These are phyloP conservation scores for Cordyceps fumosorosea DNA, from an alignment of 2,329 filamentous ascomycete species.

Conservation along the genomic window DNA sequence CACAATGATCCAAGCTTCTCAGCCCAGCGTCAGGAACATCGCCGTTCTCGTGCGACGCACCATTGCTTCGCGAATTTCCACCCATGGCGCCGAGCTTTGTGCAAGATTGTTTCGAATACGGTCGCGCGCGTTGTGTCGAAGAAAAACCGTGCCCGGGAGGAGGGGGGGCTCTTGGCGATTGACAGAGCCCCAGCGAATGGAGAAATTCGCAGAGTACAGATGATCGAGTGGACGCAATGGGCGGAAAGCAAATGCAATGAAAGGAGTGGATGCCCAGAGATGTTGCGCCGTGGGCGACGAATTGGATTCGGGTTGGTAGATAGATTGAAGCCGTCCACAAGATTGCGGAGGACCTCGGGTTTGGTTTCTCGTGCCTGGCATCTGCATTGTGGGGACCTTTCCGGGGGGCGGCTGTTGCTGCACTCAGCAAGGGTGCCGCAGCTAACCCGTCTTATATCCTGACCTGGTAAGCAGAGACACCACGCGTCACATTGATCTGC, in stretches of 20 bases:
- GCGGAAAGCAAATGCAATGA: background rate
- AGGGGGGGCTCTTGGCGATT: background rate
- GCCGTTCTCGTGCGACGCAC: constrained; percentile 24
- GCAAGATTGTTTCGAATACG: background rate
- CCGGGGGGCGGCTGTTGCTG: background rate
- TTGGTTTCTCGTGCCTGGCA: background rate
- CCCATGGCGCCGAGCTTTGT: constrained; percentile 20
- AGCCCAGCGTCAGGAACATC: constrained; percentile 62
- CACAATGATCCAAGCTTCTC: constrained; percentile 73
- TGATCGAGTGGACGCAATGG: background rate
- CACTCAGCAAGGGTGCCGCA: background rate
- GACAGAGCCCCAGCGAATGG: background rate
- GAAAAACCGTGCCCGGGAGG: background rate
- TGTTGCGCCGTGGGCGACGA: background rate
- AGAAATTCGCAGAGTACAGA: background rate
- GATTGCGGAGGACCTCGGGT: constrained; percentile 6
- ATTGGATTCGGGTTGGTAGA: background rate
- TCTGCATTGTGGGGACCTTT: background rate
- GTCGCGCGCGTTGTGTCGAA: background rate
- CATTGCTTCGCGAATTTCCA: constrained; percentile 26
- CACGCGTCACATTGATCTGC: background rate
- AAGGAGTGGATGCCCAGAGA: constrained; percentile 11
- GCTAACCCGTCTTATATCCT: background rate
- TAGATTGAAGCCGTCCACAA: background rate
- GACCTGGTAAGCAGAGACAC: background rate